Conservation (phyloP, 2,329 filamentous ascomycete species). For the Chaetomium globosum region DNA sequence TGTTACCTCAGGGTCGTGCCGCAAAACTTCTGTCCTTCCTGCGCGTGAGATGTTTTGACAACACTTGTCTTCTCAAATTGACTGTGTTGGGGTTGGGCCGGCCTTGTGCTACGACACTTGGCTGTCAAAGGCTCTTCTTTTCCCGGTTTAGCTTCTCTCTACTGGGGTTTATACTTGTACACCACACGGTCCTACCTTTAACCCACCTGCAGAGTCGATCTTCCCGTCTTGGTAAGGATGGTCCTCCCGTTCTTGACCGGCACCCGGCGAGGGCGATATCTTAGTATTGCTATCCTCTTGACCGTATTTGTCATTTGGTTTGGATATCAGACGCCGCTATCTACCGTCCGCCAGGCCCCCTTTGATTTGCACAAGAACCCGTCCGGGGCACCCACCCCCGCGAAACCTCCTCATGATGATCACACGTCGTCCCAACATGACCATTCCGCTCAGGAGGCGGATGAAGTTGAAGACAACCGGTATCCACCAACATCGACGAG, state of each 20-base stretch:
- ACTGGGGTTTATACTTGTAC: background rate
- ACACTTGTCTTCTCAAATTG: background rate
- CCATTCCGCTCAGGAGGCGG: constrained; percentile 6
- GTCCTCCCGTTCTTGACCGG: constrained; percentile 27
- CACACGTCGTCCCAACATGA: constrained; percentile 9
- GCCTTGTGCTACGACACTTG: background rate
- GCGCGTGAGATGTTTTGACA: background rate
- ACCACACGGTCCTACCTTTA: background rate
- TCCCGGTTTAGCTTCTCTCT: background rate
- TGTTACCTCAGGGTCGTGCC: background rate
- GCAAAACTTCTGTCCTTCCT: constrained; percentile 1
- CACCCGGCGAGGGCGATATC: constrained; percentile 30
- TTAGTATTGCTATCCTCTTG: constrained; percentile 30
- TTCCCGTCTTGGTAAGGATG: constrained; percentile 27
- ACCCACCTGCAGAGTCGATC: background rate
- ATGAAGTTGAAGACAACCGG: constrained; percentile 6
- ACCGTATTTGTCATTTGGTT: constrained; percentile 32
- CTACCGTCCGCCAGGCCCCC: constrained; percentile 13
- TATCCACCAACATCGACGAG: constrained; percentile 5
- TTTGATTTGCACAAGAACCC: constrained; percentile 22
- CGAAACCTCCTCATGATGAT: constrained; percentile 4
- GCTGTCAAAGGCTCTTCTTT: constrained; percentile 2
- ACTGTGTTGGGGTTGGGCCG: background rate
- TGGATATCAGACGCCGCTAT: constrained; percentile 28
- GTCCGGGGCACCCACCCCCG: background rate